Evolutionary conservation across 306 rosid genomes (phyloP).

Genomic region (Quercus aquifolioides): DNA sequence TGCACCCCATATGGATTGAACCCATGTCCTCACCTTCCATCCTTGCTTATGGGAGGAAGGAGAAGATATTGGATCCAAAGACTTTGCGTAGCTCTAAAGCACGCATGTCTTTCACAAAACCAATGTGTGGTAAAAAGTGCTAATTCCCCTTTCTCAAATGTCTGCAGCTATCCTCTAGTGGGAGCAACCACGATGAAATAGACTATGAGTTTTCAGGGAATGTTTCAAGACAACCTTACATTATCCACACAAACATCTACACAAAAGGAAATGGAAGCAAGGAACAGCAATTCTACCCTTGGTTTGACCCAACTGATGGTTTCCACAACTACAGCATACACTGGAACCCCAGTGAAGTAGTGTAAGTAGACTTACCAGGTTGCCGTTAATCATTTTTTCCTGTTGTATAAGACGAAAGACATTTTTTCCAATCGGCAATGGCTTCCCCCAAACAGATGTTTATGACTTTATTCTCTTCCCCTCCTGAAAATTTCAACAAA

Average conservation of each 20-base stretch:
- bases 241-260: slow-evolving; percentile 66
- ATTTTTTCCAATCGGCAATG: not conserved
- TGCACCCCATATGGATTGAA: no score
- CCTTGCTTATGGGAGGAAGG: no score
- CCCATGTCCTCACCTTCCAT: no score
- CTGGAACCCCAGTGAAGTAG: slow-evolving; percentile 79
- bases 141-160: slow-evolving; percentile 13
- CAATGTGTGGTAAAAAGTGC: not conserved
- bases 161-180: slow-evolving; percentile 72
- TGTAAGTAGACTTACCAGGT: slow-evolving; percentile 42
- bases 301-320: slow-evolving; percentile 85
- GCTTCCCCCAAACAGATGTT: not conserved
- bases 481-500: not conserved
- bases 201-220: slow-evolving; percentile 93
- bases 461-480: not conserved
- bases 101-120: not conserved
- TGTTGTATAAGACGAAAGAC: not conserved
- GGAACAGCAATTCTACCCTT: slow-evolving; percentile 78
- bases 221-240: slow-evolving; percentile 76
- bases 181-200: slow-evolving; percentile 73
- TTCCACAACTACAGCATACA: slow-evolving; percentile 89
- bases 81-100: no score
- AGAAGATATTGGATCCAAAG: no score
- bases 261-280: slow-evolving; percentile 69
- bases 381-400: not conserved